Conservation (phyloP, 441 rosid genomes). For the Heliophila coronopifolia region DNA sequence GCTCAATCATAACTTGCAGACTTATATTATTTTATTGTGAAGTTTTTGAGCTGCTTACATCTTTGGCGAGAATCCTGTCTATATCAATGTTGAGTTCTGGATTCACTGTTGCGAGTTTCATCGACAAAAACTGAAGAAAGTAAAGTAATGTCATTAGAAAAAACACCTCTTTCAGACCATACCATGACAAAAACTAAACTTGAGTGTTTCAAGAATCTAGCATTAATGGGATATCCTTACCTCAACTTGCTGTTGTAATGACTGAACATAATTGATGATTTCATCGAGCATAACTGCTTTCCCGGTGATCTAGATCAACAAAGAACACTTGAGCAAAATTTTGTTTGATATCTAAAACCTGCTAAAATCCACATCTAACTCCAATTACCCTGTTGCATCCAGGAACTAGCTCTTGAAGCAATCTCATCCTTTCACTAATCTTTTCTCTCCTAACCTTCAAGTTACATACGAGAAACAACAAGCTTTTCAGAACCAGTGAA, state of each 20-base stretch:
- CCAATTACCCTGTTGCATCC: conserved; percentile 64
- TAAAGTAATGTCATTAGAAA: conserved; percentile 9
- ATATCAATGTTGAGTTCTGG: conserved; percentile 67
- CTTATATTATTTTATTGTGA: not conserved
- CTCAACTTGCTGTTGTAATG: conserved; percentile 73
- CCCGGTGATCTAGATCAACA: conserved; percentile 62
- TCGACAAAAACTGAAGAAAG: conserved; percentile 71
- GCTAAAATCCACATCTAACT: not conserved
- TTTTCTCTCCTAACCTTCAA: conserved; percentile 69
- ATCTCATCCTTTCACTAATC: conserved; percentile 68
- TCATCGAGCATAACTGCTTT: conserved; percentile 83
- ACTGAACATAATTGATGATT: conserved; percentile 76
- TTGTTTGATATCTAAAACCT: not conserved
- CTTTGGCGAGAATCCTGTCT: conserved; percentile 74
- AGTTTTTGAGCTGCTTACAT: conserved; percentile 45
- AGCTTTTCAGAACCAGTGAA: conserved; percentile 5
- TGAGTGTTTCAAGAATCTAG: conserved; percentile 1
- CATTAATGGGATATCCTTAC: conserved; percentile 23
- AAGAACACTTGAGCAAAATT: not conserved
- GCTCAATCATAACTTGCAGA: conserved; percentile 20
- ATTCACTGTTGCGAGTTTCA: conserved; percentile 92
- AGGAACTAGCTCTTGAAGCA: conserved; percentile 75
- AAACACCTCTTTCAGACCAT: not conserved
- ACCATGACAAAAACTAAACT: not conserved
- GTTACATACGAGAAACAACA: not conserved